Conservation (phyloP, 208 protist genomes). For the Wallacemonas sp. region DNA sequence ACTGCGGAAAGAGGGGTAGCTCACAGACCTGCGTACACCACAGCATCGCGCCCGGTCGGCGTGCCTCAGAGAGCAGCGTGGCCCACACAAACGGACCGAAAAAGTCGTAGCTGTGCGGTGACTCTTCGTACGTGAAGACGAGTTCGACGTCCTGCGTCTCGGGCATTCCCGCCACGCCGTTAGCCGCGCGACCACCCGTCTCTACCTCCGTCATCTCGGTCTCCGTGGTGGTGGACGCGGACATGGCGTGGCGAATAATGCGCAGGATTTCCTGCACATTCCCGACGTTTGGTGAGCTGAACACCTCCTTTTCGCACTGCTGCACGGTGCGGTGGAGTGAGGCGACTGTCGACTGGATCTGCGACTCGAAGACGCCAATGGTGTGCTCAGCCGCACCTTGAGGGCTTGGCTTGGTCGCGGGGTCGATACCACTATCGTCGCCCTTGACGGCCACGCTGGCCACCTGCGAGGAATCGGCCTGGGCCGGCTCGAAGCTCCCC, state of each 20-base stretch:
- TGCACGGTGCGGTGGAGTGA: neutral
- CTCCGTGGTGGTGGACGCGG: neutral
- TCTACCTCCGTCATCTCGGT: neutral
- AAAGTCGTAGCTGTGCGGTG: slow-evolving; percentile 76
- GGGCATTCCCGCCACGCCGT: neutral
- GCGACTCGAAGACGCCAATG: slow-evolving; percentile 13
- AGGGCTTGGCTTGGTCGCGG: neutral
- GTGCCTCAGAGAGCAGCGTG: slow-evolving; percentile 52
- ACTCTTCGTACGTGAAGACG: slow-evolving; percentile 80
- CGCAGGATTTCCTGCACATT: neutral
- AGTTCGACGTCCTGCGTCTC: slow-evolving; percentile 25
- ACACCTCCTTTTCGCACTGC: neutral
- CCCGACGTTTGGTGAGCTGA: neutral
- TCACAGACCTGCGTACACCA: slow-evolving; percentile 40
- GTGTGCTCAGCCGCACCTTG: slow-evolving; percentile 4
- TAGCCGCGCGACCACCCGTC: neutral
- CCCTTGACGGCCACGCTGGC: neutral
- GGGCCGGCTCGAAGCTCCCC: too few species aligned
- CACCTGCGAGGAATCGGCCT: neutral
- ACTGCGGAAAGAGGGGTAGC: slow-evolving; percentile 50
- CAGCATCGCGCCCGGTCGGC: slow-evolving; percentile 52
- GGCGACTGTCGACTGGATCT: neutral
- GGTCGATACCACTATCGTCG: neutral
- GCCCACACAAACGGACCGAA: slow-evolving; percentile 85
- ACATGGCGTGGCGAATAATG: slow-evolving; percentile 9